phyloP scores from a whole-genome alignment of 106 monocot genomes.

The Apostasia ramifera region DNA sequence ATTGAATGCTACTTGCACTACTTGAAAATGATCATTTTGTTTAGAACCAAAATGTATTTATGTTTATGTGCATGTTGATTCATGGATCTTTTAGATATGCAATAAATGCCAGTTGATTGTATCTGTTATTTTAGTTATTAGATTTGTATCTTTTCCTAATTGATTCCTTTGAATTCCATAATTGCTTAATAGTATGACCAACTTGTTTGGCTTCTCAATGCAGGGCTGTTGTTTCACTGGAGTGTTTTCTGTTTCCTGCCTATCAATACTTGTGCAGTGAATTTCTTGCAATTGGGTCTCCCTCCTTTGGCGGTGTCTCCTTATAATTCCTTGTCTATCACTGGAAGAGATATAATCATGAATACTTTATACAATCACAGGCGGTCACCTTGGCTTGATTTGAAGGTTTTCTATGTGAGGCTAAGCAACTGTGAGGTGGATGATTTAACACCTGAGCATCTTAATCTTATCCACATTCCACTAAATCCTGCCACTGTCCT shows the following conservation, averaged over 20 bases:
- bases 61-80: too few species aligned
- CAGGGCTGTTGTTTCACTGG: not conserved
- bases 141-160: too few species aligned
- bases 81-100: too few species aligned
- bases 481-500: slow-evolving; percentile 21
- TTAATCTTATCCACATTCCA: slow-evolving; percentile 54
- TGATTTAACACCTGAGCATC: slow-evolving; percentile 33
- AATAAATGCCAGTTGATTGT: too few species aligned
- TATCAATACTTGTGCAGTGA: not conserved
- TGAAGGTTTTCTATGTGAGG: slow-evolving; percentile 80
- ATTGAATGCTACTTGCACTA: too few species aligned
- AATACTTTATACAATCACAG: slow-evolving; percentile 25
- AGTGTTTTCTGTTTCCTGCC: not conserved
- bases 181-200: too few species aligned
- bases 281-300: not conserved
- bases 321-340: not conserved
- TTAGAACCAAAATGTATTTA: too few species aligned
- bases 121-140: too few species aligned
- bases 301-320: not conserved
- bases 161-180: too few species aligned
- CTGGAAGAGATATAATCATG: slow-evolving; percentile 17
- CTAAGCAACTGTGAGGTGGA: slow-evolving; percentile 40
- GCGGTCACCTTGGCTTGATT: slow-evolving; percentile 34
- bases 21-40: too few species aligned
- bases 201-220: not conserved